Conservation (phyloP, 352 stramenopile genomes). For the Phytophthora sp. region DNA sequence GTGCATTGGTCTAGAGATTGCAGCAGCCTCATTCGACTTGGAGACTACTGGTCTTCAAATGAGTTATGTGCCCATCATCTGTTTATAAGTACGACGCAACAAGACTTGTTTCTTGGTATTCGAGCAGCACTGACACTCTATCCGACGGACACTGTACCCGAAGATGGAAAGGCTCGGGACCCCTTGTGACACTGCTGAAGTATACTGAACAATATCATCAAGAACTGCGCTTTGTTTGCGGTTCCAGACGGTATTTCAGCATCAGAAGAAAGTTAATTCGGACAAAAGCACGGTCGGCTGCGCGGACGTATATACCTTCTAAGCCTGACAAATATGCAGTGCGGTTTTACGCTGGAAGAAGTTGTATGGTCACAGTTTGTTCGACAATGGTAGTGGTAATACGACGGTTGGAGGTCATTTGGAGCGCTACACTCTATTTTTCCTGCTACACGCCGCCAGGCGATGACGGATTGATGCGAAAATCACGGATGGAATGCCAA, state of each 20-base stretch:
- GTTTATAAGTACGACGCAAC: neutral
- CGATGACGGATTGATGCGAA: neutral
- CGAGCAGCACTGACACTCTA: neutral
- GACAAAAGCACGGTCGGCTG: neutral
- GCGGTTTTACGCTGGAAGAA: neutral
- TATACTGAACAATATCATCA: neutral
- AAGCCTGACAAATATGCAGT: neutral
- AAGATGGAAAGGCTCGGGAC: neutral
- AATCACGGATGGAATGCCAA: neutral
- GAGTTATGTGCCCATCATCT: neutral
- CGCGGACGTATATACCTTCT: neutral
- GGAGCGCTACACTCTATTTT: neutral
- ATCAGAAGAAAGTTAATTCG: neutral
- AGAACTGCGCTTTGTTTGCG: neutral
- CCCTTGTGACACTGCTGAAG: neutral
- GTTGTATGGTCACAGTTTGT: neutral
- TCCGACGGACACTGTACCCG: neutral
- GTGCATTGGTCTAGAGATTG: neutral
- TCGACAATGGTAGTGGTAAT: conserved; percentile 6
- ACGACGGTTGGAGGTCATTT: neutral
- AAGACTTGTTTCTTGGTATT: neutral
- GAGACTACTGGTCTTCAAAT: neutral
- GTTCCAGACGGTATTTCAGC: neutral
- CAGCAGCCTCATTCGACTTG: neutral
- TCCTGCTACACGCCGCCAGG: neutral